Evolutionary conservation across 768 basidiomycete genomes (phyloP).

Genomic region (Antrodiella citrinella): DNA sequence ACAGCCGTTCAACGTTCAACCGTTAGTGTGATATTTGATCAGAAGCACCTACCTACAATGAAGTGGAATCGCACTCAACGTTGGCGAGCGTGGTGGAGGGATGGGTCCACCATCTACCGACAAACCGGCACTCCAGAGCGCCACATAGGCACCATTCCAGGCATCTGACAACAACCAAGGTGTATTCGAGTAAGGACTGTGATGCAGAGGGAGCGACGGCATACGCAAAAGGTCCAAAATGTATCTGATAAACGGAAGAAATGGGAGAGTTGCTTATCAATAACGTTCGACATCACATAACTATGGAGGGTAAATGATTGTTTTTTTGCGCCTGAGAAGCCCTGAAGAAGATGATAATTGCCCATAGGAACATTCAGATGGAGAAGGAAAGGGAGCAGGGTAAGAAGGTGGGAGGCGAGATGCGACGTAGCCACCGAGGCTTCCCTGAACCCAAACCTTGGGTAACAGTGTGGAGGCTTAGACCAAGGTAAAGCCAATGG

Average conservation of each 20-base stretch:
- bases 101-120: too few species aligned
- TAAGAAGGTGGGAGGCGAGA: background rate
- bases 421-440: background rate
- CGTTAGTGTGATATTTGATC: too few species aligned
- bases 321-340: background rate
- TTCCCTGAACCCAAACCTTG: background rate
- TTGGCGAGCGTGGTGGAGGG: too few species aligned
- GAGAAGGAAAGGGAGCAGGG: background rate
- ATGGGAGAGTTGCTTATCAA: background rate
- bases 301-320: background rate
- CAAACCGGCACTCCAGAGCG: too few species aligned
- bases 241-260: background rate
- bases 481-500: slow-evolving; percentile 16
- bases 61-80: too few species aligned
- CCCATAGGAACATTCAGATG: background rate
- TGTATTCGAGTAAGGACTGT: background rate
- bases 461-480: slow-evolving; percentile 1
- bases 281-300: background rate
- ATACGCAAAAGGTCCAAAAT: background rate
- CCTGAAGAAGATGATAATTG: background rate
- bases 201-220: background rate
- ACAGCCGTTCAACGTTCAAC: too few species aligned
- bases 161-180: too few species aligned
- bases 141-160: too few species aligned
- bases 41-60: too few species aligned